phyloP scores from a whole-genome alignment of 208 protist genomes.

The Endotrypanum monterogeii region DNA sequence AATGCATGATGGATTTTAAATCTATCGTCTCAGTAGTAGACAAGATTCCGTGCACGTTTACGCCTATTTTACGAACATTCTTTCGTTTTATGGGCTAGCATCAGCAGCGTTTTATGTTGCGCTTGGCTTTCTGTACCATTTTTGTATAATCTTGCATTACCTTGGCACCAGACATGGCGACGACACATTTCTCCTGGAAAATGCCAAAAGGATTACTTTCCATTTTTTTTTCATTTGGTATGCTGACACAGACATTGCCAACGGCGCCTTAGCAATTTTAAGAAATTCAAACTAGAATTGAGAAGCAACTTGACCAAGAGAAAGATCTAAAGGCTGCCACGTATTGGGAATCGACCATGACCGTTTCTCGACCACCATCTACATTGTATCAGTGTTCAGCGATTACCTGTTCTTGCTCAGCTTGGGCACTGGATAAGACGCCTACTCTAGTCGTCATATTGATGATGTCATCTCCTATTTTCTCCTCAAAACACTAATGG shows the following conservation, averaged over 20 bases:
- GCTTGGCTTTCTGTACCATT: neutral
- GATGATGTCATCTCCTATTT: slow-evolving; percentile 55
- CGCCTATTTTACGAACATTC: too few species aligned
- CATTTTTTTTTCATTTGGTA: slow-evolving; percentile 1
- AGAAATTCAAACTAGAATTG: slow-evolving; percentile 22
- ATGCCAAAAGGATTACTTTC: neutral
- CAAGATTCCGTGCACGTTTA: neutral
- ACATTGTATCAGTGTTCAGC: slow-evolving; percentile 31
- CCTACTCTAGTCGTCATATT: slow-evolving; percentile 28
- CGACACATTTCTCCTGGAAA: neutral
- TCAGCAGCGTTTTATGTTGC: neutral
- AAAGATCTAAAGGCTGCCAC: slow-evolving; percentile 34
- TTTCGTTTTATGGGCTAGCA: neutral
- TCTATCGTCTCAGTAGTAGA: neutral
- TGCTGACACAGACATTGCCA: slow-evolving; percentile 3
- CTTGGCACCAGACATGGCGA: neutral
- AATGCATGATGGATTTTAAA: neutral
- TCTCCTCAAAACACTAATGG: slow-evolving; percentile 30
- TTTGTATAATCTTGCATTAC: too few species aligned
- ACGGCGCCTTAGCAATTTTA: slow-evolving; percentile 14
- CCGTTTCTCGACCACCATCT: slow-evolving; percentile 40
- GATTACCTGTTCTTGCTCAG: slow-evolving; percentile 41
- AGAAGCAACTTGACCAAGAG: slow-evolving; percentile 49
- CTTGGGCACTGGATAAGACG: slow-evolving; percentile 37
- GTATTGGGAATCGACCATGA: slow-evolving; percentile 41